Evolutionary conservation across 345 rosid genomes (phyloP).

Genomic region (Psidium guajava): DNA sequence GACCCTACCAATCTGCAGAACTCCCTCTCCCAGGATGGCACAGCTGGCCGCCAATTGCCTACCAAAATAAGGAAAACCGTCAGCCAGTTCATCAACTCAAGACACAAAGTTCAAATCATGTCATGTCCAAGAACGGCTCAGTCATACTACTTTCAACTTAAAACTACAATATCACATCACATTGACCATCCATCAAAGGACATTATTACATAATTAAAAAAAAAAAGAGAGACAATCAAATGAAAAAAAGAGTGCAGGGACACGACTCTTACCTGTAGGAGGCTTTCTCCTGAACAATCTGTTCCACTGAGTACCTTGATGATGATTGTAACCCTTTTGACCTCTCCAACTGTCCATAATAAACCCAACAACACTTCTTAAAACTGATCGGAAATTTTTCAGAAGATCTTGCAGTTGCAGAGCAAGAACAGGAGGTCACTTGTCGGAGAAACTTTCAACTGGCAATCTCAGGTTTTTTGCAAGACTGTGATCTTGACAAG

Average conservation of each 20-base stretch:
- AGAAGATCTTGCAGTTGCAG: background rate
- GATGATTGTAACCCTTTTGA: background rate
- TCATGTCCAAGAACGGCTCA: background rate
- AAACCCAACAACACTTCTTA: background rate
- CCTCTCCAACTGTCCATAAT: background rate
- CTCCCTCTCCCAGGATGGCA: constrained; percentile 9
- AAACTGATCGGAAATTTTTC: background rate
- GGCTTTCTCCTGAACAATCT: background rate
- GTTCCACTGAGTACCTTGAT: background rate
- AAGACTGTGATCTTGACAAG: background rate
- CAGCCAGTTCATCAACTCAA: background rate
- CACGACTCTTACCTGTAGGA: background rate
- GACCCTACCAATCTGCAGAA: constrained; percentile 2
- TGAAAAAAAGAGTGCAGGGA: background rate
- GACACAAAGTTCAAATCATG: background rate
- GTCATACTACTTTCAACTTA: background rate
- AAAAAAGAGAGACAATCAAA: background rate
- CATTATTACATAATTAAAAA: background rate
- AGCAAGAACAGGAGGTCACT: background rate
- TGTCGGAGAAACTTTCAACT: background rate
- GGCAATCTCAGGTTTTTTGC: background rate
- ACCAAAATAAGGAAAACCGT: background rate
- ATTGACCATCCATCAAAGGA: background rate
- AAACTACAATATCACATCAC: background rate
- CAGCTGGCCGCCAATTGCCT: constrained; percentile 2